Evolutionary conservation across 2,329 filamentous ascomycete genomes (phyloP), one percentile per base, ranked within the genome.

Genomic region (Didymella pomorum): DNA sequence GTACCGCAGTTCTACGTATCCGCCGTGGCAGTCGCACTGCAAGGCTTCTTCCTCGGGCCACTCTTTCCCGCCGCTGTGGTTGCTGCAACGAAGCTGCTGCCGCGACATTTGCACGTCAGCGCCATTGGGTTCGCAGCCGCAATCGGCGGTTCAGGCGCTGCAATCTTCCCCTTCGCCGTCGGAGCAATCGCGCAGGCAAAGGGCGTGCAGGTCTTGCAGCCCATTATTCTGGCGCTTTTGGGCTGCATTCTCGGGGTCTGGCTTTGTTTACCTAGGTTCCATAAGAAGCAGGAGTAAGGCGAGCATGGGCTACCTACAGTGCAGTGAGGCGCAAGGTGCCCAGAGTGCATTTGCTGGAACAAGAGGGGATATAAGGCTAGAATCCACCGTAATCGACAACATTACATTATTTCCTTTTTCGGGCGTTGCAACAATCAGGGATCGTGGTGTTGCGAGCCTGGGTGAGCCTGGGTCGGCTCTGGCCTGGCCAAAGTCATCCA

Each of bases 31-130:
- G 89, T 93, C 21, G 81, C 86, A 0, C 76, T 93, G 0, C 83
- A 92, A 58, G 92, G 92, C 0, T 91, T 94, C 80, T 92, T 93
- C 69, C 82, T 94, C 0, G 92, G 91, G 0, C 91, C 92, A 0
- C 76, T 95, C 20, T 95, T 93, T 71, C 91, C 91, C 0, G 89
- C 88, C 1, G 89, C 86, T 0, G 84, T 95, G 10, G 87, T 93
- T 0, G 86, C 86, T 1, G 86, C 87, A 4, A 92, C 90, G 0
- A 93, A 91, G 66, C 80, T 95, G 4, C 80, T 96, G 1, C 91
- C 91, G 0, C 82, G 81, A 37, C 84, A 91, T 59, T 79, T 92
- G 25, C 92, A 96, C 68, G 89, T 95, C 41, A 86, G 85, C n/a
- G 87, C 88, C 0, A 91, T 96, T 61, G 91, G 92, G 0, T 94